phyloP scores from a whole-genome alignment of 2,329 filamentous ascomycete genomes.

The Trichoderma afroharzianum region DNA sequence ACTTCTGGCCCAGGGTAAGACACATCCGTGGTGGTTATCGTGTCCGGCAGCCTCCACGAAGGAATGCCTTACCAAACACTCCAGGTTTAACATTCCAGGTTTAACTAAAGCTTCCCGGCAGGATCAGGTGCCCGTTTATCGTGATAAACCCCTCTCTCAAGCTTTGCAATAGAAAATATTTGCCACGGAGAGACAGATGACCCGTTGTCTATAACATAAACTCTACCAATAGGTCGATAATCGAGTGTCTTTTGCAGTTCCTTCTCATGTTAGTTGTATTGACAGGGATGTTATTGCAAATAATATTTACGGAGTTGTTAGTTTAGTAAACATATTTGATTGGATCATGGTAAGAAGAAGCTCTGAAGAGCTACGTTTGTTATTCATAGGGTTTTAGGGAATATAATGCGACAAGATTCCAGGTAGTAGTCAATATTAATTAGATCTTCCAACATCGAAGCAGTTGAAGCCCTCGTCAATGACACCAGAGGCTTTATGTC shows the following conservation, averaged over 20 bases:
- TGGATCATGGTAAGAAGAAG: background rate
- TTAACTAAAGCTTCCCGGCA: background rate
- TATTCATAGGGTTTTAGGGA: background rate
- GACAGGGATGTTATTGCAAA: background rate
- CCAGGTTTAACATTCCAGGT: no score
- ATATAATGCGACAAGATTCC: background rate
- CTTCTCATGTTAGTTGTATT: rapidly evolving
- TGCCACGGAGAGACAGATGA: background rate
- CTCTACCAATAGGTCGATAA: background rate
- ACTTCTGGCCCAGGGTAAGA: background rate
- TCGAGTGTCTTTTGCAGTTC: background rate
- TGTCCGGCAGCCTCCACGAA: background rate
- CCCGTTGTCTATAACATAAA: background rate
- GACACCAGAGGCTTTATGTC: background rate
- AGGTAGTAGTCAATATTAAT: background rate
- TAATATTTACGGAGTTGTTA: background rate
- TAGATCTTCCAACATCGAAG: background rate
- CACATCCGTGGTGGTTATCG: background rate
- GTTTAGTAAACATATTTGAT: background rate
- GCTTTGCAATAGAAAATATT: background rate
- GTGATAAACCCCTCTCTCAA: background rate
- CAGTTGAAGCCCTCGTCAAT: background rate
- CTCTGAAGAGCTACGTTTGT: background rate
- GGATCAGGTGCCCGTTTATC: background rate
- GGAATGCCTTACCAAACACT: no score